Percentiles rank a stretch among this genome's conserved stretches.
Evolutionary conservation across 2,329 filamentous ascomycete genomes (phyloP).

Genomic region (Cytospora mali): DNA sequence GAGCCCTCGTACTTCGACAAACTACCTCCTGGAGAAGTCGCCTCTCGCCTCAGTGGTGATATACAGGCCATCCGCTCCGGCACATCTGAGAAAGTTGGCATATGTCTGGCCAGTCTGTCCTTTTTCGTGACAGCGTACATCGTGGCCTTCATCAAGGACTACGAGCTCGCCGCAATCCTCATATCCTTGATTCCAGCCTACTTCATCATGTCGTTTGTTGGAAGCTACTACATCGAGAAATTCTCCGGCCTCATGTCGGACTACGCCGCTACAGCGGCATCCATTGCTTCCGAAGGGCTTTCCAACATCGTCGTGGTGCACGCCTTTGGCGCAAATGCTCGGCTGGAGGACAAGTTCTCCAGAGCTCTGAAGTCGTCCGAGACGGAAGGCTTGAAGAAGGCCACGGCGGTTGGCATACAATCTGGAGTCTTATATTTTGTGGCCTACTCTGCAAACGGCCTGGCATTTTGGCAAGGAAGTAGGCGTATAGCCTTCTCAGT

Average conservation of each 20-base stretch:
- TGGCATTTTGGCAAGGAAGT: conserved; percentile 69
- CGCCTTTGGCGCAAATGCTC: conserved; percentile 61
- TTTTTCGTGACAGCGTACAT: conserved; percentile 71
- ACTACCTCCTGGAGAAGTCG: conserved; percentile 64
- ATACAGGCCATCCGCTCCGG: conserved; percentile 69
- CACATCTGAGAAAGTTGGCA: conserved; percentile 72
- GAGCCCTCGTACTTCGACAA: conserved; percentile 67
- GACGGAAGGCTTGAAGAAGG: conserved; percentile 57
- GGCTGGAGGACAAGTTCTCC: conserved; percentile 61
- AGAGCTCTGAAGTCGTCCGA: conserved; percentile 27
- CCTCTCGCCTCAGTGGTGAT: conserved; percentile 66
- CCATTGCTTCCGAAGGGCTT: conserved; percentile 64
- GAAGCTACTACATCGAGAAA: conserved; percentile 58
- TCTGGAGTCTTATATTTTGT: conserved; percentile 68
- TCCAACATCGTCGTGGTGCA: conserved; percentile 66
- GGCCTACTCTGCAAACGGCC: conserved; percentile 63
- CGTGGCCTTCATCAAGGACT: conserved; percentile 67
- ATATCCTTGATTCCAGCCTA: conserved; percentile 66
- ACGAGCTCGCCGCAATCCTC: conserved; percentile 64
- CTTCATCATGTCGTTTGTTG: conserved; percentile 61
- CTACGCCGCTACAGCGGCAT: conserved; percentile 59
- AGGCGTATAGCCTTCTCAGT: conserved; percentile 38
- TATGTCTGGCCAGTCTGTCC: conserved; percentile 62
- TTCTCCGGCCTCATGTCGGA: conserved; percentile 56
- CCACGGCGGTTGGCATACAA: conserved; percentile 56